These are phyloP conservation scores for Passalora sequoiae DNA, from an alignment of 2,329 filamentous ascomycete genomes.

Conservation along the genomic window DNA sequence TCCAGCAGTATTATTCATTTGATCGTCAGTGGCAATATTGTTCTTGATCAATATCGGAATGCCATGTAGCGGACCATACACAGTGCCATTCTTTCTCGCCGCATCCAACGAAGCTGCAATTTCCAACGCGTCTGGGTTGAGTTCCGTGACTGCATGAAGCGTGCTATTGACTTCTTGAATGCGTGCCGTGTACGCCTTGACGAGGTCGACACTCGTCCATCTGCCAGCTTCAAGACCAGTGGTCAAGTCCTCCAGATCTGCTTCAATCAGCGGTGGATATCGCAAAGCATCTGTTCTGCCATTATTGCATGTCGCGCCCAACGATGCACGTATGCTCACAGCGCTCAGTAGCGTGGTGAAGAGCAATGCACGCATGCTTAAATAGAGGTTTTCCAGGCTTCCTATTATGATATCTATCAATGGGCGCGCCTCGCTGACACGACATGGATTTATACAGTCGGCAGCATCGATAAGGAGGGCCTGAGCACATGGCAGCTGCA, in stretches of 20 bases:
- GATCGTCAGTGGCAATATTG: slow-evolving; percentile 59
- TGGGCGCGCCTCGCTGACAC: too few relatives aligned
- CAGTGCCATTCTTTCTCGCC: slow-evolving; percentile 44
- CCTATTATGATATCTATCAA: too few relatives aligned
- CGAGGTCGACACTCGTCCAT: slow-evolving; percentile 56
- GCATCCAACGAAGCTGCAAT: slow-evolving; percentile 48
- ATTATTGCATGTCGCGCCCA: not conserved
- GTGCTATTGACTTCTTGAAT: slow-evolving; percentile 51
- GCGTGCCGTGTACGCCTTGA: slow-evolving; percentile 50
- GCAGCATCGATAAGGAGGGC: too few relatives aligned
- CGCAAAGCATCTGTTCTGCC: not conserved
- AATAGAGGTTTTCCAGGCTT: too few relatives aligned
- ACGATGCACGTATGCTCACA: not conserved
- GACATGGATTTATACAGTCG: too few relatives aligned
- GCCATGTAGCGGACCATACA: slow-evolving; percentile 55
- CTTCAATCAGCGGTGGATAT: slow-evolving; percentile 45
- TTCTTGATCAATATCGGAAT: slow-evolving; percentile 63
- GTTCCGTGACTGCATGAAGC: slow-evolving; percentile 49
- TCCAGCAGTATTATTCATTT: slow-evolving; percentile 61
- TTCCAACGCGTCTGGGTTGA: slow-evolving; percentile 51
- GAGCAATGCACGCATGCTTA: too few relatives aligned
- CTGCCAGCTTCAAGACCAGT: slow-evolving; percentile 45
- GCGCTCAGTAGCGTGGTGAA: too few relatives aligned
- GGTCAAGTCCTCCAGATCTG: slow-evolving; percentile 48
- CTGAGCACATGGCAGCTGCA: too few relatives aligned